Percentiles rank a stretch among this genome's conserved stretches.
phyloP scores from a whole-genome alignment of 176 grass and related monocot species.

The Leersia perrieri region DNA sequence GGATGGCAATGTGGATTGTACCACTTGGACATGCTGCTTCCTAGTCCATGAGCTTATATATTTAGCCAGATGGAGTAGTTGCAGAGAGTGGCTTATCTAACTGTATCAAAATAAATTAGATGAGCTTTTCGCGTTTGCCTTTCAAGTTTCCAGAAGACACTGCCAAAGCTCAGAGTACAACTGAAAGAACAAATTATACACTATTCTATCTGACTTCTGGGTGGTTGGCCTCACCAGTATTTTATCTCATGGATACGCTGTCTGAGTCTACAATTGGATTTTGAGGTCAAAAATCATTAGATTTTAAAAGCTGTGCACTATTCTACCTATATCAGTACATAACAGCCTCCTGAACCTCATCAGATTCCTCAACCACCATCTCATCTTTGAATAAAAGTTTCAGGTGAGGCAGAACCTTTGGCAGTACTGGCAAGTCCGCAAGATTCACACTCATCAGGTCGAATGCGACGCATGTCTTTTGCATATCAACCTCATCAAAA shows the following conservation, averaged over 20 bases:
- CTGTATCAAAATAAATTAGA: not conserved
- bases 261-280: conserved; percentile 15
- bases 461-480: conserved; percentile 82
- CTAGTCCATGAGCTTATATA: too few species aligned
- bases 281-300: conserved; percentile 26
- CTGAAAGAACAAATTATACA: not conserved
- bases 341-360: conserved; percentile 61
- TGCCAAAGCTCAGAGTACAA: not conserved
- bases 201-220: not conserved
- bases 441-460: conserved; percentile 89
- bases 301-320: conserved; percentile 9
- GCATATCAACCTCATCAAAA: conserved; percentile 69
- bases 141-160: not conserved
- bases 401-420: conserved; percentile 72
- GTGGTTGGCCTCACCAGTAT: not conserved
- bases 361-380: conserved; percentile 51
- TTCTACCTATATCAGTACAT: conserved; percentile 36
- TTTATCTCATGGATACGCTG: not conserved
- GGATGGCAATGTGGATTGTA: too few species aligned
- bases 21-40: too few species aligned
- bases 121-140: not conserved
- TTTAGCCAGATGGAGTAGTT: too few species aligned
- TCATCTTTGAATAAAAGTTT: conserved; percentile 82
- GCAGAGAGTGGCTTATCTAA: too few species aligned
- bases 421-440: conserved; percentile 60